A percentile compares a stretch with the other conserved stretches of the same genome.
These are phyloP conservation scores for Xylaria telfairii DNA, from an alignment of 495 filamentous ascomycete genomes.

Conservation along the genomic window DNA sequence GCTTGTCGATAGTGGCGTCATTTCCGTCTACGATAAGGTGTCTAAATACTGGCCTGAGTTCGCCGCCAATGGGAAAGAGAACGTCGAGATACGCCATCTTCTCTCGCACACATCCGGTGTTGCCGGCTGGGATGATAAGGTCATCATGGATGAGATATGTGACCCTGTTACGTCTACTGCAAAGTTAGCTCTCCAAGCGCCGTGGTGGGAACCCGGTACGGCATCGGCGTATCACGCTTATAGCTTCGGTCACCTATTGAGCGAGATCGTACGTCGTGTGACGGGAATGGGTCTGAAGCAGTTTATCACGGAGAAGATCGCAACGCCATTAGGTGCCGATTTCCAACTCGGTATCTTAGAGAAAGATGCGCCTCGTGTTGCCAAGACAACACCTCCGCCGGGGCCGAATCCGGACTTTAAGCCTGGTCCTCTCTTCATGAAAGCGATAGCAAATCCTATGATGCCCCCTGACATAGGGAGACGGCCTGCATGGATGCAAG, in stretches of 20 bases:
- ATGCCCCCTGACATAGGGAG: slow-evolving; percentile 15
- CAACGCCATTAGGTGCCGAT: slow-evolving; percentile 46
- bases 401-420: not conserved
- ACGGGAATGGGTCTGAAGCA: slow-evolving; percentile 43
- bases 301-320: slow-evolving; percentile 51
- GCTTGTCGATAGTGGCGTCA: slow-evolving; percentile 48
- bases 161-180: slow-evolving; percentile 38
- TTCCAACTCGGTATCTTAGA: slow-evolving; percentile 47
- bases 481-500: slow-evolving; percentile 20
- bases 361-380: slow-evolving; percentile 41
- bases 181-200: slow-evolving; percentile 46
- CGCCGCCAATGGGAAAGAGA: slow-evolving; percentile 48
- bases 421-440: slow-evolving; percentile 17
- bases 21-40: slow-evolving; percentile 47
- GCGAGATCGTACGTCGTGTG: slow-evolving; percentile 47
- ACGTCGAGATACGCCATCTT: slow-evolving; percentile 49
- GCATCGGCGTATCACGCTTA: slow-evolving; percentile 47
- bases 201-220: slow-evolving; percentile 54
- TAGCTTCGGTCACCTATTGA: slow-evolving; percentile 49
- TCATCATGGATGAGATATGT: slow-evolving; percentile 40
- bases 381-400: slow-evolving; percentile 28
- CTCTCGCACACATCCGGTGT: slow-evolving; percentile 46
- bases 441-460: slow-evolving; percentile 16
- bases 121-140: slow-evolving; percentile 41
- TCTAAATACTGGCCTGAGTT: slow-evolving; percentile 57